Evolutionary conservation across 2,329 filamentous ascomycete species (phyloP), one percentile per base, ranked within the genome.

Genomic region (Zymoseptoria tritici): DNA sequence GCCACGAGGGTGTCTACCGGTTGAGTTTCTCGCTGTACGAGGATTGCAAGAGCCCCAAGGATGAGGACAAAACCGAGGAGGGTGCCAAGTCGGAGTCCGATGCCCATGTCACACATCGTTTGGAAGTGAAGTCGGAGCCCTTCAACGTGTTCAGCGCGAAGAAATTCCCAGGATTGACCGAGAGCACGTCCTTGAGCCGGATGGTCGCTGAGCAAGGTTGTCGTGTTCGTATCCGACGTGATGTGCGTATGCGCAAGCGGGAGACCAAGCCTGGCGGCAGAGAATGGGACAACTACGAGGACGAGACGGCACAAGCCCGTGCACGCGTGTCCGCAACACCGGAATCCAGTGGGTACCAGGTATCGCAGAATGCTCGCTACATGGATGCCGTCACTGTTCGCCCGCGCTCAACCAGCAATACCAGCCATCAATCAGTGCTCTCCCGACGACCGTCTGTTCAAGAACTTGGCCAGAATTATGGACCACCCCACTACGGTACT

Each of bases 191-290:
- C 11, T 80, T 97, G 55, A 97, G 92, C 76, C 88, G 92, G 63
- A 88, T 90, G 42, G 91, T 99, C 51, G 92, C 93, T 19, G 93
- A 99, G 75, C 94, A 99, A 76, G 94, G 94, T 60, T 97, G 94
- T 75, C 90, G 93, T 66, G 94, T 99, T 26, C 88, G 94, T 52
- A 99, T 99, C 70, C 85, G 94, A 59, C 89, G 94, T 64, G 94
- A 97, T 76, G 90, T 96, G 6, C 86, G 91, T 60, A 95, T 96
- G 89, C 86, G 91, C 75, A 87, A 90, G 71, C 86, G 91, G 46
- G 89, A 91, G 61, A 83, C 83, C 62, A 92, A 93, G 76, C 77
- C 80, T 9, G 78, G 78, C 54, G 77, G 52, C 2, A 83, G 85
- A 65, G 85, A 88, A 21, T 88, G 86, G 71, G 85, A 90, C n/a